phyloP scores from a whole-genome alignment of 2,329 filamentous ascomycete species.

The Ophiostoma novo-ulmi region DNA sequence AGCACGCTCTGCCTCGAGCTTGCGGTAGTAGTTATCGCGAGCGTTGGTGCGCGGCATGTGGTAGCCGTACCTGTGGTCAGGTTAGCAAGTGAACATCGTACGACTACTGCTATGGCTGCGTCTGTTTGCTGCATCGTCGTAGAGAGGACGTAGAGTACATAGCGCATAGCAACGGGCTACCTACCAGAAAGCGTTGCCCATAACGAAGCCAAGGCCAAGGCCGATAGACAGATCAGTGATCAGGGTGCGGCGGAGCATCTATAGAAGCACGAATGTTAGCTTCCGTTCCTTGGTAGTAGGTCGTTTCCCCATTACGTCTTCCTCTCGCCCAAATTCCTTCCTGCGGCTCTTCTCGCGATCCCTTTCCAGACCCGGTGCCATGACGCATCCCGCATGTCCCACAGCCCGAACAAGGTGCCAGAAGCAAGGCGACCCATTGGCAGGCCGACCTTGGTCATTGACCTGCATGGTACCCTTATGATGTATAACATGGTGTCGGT shows the following conservation, averaged over 20 bases:
- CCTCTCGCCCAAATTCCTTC: background rate
- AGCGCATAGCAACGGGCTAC: conserved; percentile 27
- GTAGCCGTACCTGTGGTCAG: conserved; percentile 51
- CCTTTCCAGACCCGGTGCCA: background rate
- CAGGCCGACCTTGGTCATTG: background rate
- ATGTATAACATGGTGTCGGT: background rate
- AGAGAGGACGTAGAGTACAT: too few relatives aligned
- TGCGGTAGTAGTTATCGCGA: conserved; percentile 55
- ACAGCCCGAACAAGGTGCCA: background rate
- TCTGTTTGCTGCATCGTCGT: background rate
- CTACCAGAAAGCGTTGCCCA: conserved; percentile 57
- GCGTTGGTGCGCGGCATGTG: conserved; percentile 56
- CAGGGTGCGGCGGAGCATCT: conserved; percentile 59
- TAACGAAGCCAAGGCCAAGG: conserved; percentile 50
- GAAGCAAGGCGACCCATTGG: background rate
- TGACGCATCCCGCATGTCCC: background rate
- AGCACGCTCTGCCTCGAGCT: conserved; percentile 54
- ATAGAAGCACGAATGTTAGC: conserved; percentile 21
- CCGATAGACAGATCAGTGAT: conserved; percentile 52
- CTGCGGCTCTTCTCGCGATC: background rate
- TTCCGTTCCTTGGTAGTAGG: background rate
- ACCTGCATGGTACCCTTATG: background rate
- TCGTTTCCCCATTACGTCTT: background rate
- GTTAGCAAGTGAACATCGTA: conserved; percentile 9
- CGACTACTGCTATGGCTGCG: background rate